A percentile compares a stretch with the other conserved stretches of the same genome.
These are phyloP conservation scores for Kokia cookei DNA, from an alignment of 441 rosid genomes.

Conservation along the genomic window DNA sequence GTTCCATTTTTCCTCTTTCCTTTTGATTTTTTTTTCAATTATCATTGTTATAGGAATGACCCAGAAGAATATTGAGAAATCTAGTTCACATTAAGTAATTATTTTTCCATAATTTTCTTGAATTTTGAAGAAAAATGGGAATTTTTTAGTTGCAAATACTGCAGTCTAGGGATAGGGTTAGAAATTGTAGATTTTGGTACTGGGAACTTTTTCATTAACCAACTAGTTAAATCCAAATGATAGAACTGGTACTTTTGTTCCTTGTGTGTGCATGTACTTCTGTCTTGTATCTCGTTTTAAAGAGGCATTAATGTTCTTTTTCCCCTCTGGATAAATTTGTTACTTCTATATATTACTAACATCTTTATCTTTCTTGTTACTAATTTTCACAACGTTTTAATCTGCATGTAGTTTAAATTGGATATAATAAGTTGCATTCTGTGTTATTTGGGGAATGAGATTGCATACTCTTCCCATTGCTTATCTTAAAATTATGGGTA, in stretches of 20 bases:
- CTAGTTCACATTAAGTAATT: too few relatives aligned
- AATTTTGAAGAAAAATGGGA: too few relatives aligned
- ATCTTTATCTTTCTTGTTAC: not conserved
- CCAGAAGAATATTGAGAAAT: too few relatives aligned
- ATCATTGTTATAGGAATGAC: too few relatives aligned
- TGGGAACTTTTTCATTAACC: too few relatives aligned
- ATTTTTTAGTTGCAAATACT: too few relatives aligned
- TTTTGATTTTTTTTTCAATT: too few relatives aligned
- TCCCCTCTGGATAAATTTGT: not conserved
- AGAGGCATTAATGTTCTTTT: not conserved
- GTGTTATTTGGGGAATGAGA: not conserved
- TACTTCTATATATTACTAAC: not conserved
- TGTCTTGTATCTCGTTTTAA: not conserved
- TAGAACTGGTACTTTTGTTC: slow-evolving; percentile 65
- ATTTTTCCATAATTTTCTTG: too few relatives aligned
- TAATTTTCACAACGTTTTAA: not conserved
- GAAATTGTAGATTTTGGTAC: too few relatives aligned
- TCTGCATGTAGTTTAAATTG: not conserved
- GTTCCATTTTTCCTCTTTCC: too few relatives aligned
- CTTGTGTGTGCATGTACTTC: not conserved
- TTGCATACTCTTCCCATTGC: not conserved
- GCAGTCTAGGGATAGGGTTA: too few relatives aligned
- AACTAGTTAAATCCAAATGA: too few relatives aligned
- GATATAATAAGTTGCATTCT: not conserved
- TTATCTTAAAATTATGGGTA: not conserved